These are phyloP conservation scores for Solanum ossicruentum DNA, from an alignment of 257 asterid genomes.

Conservation along the genomic window DNA sequence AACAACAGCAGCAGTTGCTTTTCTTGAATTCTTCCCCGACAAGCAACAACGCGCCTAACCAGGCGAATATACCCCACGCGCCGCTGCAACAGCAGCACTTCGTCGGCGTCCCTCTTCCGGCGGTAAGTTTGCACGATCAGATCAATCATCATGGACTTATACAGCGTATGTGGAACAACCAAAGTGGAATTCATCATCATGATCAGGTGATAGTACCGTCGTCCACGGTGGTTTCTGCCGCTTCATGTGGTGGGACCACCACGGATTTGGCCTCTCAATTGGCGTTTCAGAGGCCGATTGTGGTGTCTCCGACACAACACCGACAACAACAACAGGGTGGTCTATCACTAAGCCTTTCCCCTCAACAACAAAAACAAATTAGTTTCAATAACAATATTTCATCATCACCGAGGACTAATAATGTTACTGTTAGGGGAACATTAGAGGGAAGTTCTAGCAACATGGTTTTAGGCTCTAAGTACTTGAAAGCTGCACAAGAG, in stretches of 20 bases:
- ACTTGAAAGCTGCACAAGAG: conserved; percentile 54
- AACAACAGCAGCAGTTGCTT: conserved; percentile 15
- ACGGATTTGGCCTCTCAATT: conserved; percentile 8
- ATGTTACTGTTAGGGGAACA: conserved; percentile 5
- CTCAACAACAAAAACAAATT: conserved; percentile 16
- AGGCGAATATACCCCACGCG: conserved; percentile 16
- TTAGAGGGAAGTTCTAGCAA: conserved; percentile 9
- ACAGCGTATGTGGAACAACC: not conserved
- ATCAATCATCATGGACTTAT: not conserved
- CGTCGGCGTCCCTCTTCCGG: conserved; percentile 24
- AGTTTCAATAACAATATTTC: conserved; percentile 2
- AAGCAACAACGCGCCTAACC: conserved; percentile 4
- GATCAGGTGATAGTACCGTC: conserved; percentile 10
- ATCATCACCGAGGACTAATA: conserved; percentile 3
- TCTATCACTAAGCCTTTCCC: conserved; percentile 47
- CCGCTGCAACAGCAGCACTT: conserved; percentile 28
- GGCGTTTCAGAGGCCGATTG: not conserved
- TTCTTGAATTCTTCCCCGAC: conserved; percentile 15
- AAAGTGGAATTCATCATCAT: not conserved
- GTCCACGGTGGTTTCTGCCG: not conserved
- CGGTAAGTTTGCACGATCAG: not conserved
- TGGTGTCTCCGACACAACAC: not conserved
- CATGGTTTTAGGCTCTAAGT: conserved; percentile 43
- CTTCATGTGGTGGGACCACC: not conserved
- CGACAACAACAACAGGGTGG: not conserved